These are phyloP conservation scores for Termitomyces sp. DNA, from an alignment of 768 basidiomycete genomes.

Conservation along the genomic window DNA sequence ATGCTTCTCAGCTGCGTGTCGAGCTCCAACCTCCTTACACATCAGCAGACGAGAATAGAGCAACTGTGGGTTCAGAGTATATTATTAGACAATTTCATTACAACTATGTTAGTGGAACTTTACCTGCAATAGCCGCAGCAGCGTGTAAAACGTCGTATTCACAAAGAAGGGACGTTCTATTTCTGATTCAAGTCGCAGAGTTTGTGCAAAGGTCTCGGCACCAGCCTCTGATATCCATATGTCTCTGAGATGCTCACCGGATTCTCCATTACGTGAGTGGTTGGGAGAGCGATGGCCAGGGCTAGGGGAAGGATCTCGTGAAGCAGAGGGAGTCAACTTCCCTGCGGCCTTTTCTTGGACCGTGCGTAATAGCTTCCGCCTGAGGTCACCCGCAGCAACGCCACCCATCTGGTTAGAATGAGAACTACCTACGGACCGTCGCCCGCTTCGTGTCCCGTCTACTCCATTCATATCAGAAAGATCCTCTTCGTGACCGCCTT, in stretches of 20 bases:
- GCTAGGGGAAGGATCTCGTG: constrained; percentile 40
- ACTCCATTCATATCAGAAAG: constrained; percentile 26
- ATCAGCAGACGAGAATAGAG: constrained; percentile 83
- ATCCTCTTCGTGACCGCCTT: constrained; percentile 44
- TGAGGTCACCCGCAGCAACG: constrained; percentile 62
- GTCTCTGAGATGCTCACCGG: constrained; percentile 36
- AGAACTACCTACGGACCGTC: constrained; percentile 42
- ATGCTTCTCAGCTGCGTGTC: constrained; percentile 66
- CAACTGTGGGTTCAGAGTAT: constrained; percentile 44
- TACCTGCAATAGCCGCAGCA: constrained; percentile 87
- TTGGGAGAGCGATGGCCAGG: constrained; percentile 31
- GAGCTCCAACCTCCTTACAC: constrained; percentile 80
- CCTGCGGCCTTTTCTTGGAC: constrained; percentile 54
- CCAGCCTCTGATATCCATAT: constrained; percentile 60
- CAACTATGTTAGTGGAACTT: constrained; percentile 16
- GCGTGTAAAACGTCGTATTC: constrained; percentile 90
- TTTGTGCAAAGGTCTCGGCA: constrained; percentile 24
- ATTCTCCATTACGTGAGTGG: constrained; percentile 26
- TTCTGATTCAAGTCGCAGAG: constrained; percentile 22
- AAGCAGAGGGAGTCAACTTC: constrained; percentile 34
- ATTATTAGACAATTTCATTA: constrained; percentile 12
- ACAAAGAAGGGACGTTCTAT: constrained; percentile 70
- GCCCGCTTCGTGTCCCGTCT: constrained; percentile 39
- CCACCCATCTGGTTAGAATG: constrained; percentile 40
- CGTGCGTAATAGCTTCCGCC: constrained; percentile 78